Percentiles rank a stretch among this genome's conserved stretches.
phyloP scores from a whole-genome alignment of 2,329 filamentous ascomycete genomes.

The Dothideomycetes sp. region DNA sequence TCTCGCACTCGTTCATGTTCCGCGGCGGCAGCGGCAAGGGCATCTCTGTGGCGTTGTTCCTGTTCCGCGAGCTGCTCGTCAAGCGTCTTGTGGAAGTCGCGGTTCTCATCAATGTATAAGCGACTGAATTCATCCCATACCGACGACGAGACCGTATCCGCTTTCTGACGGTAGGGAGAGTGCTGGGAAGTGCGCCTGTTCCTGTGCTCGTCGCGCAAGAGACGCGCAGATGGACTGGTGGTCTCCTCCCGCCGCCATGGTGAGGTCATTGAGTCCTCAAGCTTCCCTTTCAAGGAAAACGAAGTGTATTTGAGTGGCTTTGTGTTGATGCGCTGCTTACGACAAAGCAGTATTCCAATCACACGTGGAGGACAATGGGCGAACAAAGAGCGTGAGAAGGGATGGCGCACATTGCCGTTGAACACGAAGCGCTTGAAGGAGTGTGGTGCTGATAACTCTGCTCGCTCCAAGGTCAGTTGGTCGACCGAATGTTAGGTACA shows the following conservation, averaged over 20 bases:
- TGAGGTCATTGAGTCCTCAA: conserved; percentile 5
- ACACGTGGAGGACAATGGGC: too few relatives aligned
- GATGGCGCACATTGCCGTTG: too few relatives aligned
- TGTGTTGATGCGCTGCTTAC: too few relatives aligned
- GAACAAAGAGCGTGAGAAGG: too few relatives aligned
- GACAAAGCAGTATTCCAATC: too few relatives aligned
- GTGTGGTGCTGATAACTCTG: too few relatives aligned
- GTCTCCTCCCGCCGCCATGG: conserved; percentile 1
- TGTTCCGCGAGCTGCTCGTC: conserved; percentile 53
- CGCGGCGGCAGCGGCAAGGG: conserved; percentile 52
- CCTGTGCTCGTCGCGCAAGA: neutral
- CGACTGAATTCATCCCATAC: conserved; percentile 30
- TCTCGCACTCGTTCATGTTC: conserved; percentile 56
- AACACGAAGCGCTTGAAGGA: too few relatives aligned
- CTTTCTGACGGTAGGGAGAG: conserved; percentile 8
- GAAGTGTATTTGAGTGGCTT: too few relatives aligned
- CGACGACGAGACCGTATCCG: conserved; percentile 12
- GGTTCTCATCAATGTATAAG: conserved; percentile 30
- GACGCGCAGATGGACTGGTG: conserved; percentile 2
- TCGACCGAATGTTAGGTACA: too few relatives aligned
- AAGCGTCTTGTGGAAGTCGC: conserved; percentile 45
- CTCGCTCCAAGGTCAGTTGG: too few relatives aligned
- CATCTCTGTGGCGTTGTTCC: conserved; percentile 52
- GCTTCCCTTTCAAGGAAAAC: too few relatives aligned
- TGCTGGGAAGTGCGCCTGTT: conserved; percentile 2